A percentile compares a stretch with the other conserved stretches of the same genome.
These are phyloP conservation scores for Chenopodium quinoa DNA, from an alignment of 148 eudicot genomes.

Conservation along the genomic window DNA sequence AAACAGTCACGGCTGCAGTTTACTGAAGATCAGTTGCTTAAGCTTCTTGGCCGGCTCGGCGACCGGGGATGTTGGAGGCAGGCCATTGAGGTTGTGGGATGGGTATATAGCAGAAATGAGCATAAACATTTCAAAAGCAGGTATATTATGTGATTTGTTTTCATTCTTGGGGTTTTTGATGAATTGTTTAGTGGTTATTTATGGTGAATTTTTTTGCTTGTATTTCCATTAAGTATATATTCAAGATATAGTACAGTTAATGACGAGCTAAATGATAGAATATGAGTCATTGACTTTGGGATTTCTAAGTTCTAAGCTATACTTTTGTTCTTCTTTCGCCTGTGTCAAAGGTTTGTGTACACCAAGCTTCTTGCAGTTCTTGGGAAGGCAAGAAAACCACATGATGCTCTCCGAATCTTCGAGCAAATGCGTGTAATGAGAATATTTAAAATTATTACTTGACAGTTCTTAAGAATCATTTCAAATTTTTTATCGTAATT, in stretches of 20 bases:
- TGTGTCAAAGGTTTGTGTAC: constrained; percentile 73
- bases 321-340: constrained; percentile 1
- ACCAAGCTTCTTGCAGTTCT: constrained; percentile 86
- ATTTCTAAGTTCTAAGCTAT: neutral
- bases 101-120: constrained; percentile 74
- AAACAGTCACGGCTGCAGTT: constrained; percentile 61
- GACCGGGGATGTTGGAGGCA: constrained; percentile 70
- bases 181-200: neutral
- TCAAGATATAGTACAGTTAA: neutral
- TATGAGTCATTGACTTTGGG: neutral
- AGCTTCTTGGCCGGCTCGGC: constrained; percentile 71
- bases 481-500: constrained; percentile 21
- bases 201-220: neutral
- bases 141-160: constrained; percentile 30
- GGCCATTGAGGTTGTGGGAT: constrained; percentile 77
- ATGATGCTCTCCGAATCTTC: constrained; percentile 80
- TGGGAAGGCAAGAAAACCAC: constrained; percentile 73
- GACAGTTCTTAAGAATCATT: constrained; percentile 12
- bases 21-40: constrained; percentile 83
- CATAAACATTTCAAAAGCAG: constrained; percentile 73
- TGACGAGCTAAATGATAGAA: neutral
- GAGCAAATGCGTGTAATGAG: constrained; percentile 75
- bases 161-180: neutral
- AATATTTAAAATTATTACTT: constrained; percentile 17
- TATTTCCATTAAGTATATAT: neutral